These are phyloP conservation scores for Cercospora citrullina DNA, from an alignment of 2,329 filamentous ascomycete species.

Conservation along the genomic window DNA sequence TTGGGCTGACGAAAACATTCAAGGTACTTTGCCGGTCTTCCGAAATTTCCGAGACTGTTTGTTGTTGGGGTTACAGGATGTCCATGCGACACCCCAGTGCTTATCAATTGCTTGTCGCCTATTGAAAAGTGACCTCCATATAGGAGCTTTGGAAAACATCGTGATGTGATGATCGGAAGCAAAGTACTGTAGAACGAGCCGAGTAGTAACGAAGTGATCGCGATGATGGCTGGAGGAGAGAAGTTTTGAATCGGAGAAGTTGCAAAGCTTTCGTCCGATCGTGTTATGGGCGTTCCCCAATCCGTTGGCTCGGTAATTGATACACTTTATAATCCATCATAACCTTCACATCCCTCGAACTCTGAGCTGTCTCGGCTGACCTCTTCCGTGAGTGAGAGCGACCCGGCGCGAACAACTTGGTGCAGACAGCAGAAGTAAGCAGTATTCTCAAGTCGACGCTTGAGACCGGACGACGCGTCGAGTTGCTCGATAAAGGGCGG, in stretches of 20 bases:
- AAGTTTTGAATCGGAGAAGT: not conserved
- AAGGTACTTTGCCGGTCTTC: not conserved
- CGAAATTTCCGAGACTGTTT: not conserved
- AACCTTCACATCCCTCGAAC: not conserved
- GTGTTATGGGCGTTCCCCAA: not conserved
- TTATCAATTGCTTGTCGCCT: not conserved
- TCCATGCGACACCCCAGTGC: not conserved
- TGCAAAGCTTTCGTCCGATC: not conserved
- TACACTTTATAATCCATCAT: constrained; percentile 2
- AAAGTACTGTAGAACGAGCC: too few species aligned
- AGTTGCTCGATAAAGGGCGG: not conserved
- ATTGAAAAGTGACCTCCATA: too few species aligned
- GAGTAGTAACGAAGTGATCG: not conserved
- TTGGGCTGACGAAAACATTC: not conserved
- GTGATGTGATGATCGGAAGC: too few species aligned
- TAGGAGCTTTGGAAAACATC: too few species aligned
- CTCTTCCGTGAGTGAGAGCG: not conserved
- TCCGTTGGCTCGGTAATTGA: constrained; percentile 8
- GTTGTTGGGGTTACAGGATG: not conserved
- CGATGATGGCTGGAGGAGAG: not conserved
- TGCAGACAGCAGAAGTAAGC: not conserved
- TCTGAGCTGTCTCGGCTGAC: not conserved
- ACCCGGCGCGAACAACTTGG: not conserved
- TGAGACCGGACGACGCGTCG: not conserved
- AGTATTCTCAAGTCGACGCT: not conserved